phyloP scores from a whole-genome alignment of 768 basidiomycete genomes.

The Pleurotus tuber-regium region DNA sequence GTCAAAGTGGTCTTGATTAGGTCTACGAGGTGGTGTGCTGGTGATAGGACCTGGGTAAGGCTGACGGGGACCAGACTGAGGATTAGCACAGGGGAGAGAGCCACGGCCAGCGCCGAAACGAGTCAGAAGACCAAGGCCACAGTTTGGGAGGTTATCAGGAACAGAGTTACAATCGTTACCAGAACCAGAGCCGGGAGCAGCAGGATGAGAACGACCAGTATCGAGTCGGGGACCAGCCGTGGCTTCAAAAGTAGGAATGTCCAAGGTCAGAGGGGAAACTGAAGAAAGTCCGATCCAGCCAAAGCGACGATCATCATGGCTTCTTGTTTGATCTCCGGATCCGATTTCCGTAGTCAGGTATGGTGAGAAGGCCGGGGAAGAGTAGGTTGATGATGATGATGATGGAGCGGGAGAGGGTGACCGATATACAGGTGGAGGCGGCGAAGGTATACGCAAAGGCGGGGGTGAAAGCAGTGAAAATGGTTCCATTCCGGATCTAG shows the following conservation, averaged over 20 bases:
- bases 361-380: background rate
- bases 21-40: too few relatives aligned
- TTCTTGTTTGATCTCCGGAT: background rate
- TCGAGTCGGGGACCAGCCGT: background rate
- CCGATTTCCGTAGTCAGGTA: background rate
- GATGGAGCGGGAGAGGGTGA: background rate
- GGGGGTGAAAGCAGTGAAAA: constrained; percentile 1
- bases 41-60: too few relatives aligned
- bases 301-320: background rate
- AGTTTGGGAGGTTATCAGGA: too few relatives aligned
- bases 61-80: too few relatives aligned
- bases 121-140: background rate
- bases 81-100: background rate
- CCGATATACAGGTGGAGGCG: constrained; percentile 1
- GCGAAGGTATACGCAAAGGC: constrained; percentile 3
- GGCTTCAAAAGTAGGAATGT: background rate
- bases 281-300: background rate
- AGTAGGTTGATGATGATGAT: background rate
- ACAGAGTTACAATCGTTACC: background rate
- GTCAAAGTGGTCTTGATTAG: too few relatives aligned
- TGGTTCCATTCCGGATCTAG: background rate
- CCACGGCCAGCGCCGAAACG: background rate
- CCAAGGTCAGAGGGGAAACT: background rate
- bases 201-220: background rate
- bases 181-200: background rate